Percentiles rank a stretch among this genome's conserved stretches.
phyloP scores from a whole-genome alignment of 306 rosid genomes.

The Corylus avellana region DNA sequence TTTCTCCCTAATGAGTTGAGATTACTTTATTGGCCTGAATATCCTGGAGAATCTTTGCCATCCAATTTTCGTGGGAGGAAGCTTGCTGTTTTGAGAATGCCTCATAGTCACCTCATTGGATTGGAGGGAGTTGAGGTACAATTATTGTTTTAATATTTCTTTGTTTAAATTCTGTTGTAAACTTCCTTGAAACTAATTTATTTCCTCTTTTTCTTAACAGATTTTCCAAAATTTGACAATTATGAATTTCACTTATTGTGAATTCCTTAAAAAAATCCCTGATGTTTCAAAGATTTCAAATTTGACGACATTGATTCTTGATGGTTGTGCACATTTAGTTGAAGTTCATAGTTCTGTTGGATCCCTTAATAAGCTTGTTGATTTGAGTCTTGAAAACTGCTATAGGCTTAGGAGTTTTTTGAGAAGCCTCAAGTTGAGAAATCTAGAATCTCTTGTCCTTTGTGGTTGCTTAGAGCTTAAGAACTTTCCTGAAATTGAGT shows the following conservation, averaged over 20 bases:
- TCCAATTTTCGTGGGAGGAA: not conserved
- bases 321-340: not conserved
- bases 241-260: not conserved
- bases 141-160: not conserved
- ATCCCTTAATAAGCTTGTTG: not conserved
- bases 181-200: not conserved
- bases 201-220: not conserved
- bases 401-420: not conserved
- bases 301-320: not conserved
- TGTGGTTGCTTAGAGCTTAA: not conserved
- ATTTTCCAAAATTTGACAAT: not conserved
- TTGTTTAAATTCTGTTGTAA: not conserved
- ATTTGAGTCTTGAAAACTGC: not conserved
- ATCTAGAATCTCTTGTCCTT: not conserved
- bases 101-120: too few relatives aligned
- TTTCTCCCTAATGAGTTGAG: not conserved
- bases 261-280: not conserved
- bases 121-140: not conserved
- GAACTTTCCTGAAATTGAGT: too few relatives aligned
- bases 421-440: not conserved
- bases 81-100: not conserved
- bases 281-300: not conserved
- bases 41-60: not conserved
- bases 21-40: not conserved
- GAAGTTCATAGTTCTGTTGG: not conserved